phyloP scores from a whole-genome alignment of 2,329 filamentous ascomycete species.

The Venturia nashicola region DNA sequence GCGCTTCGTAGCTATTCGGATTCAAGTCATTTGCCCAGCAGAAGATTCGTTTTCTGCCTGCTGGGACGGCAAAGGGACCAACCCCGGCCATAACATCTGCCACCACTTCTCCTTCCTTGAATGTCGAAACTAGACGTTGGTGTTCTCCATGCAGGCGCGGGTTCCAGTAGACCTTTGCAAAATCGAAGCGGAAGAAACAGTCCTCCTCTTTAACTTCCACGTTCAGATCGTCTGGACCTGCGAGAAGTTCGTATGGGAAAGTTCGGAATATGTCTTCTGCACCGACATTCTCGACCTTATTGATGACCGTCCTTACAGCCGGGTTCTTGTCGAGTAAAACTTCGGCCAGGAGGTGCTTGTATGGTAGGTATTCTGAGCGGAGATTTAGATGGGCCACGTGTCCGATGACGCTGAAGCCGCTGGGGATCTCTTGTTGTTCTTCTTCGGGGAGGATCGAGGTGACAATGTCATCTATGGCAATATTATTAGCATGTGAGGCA shows the following conservation, averaged over 20 bases:
- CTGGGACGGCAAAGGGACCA: slow-evolving; percentile 85
- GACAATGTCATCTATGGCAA: slow-evolving; percentile 63
- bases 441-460: slow-evolving; percentile 68
- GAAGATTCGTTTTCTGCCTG: slow-evolving; percentile 79
- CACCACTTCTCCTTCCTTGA: slow-evolving; percentile 70
- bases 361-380: slow-evolving; percentile 67
- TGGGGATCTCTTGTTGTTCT: slow-evolving; percentile 67
- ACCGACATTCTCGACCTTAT: slow-evolving; percentile 86
- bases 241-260: slow-evolving; percentile 83
- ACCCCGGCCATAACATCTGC: slow-evolving; percentile 97
- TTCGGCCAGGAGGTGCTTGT: slow-evolving; percentile 74
- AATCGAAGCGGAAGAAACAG: slow-evolving; percentile 87
- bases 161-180: slow-evolving; percentile 97
- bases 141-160: slow-evolving; percentile 84
- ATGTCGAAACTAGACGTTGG: slow-evolving; percentile 53
- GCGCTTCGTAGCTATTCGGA: slow-evolving; percentile 66
- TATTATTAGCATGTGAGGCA: slow-evolving; percentile 2
- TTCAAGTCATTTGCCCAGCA: slow-evolving; percentile 98
- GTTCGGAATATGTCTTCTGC: slow-evolving; percentile 77
- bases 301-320: slow-evolving; percentile 76
- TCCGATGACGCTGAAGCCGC: slow-evolving; percentile 77
- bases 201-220: slow-evolving; percentile 72
- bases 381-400: slow-evolving; percentile 90
- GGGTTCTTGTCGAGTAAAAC: slow-evolving; percentile 86
- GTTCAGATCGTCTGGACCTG: slow-evolving; percentile 68